These are phyloP conservation scores for Kondoa malvinella DNA, from an alignment of 768 basidiomycete species.

Conservation along the genomic window DNA sequence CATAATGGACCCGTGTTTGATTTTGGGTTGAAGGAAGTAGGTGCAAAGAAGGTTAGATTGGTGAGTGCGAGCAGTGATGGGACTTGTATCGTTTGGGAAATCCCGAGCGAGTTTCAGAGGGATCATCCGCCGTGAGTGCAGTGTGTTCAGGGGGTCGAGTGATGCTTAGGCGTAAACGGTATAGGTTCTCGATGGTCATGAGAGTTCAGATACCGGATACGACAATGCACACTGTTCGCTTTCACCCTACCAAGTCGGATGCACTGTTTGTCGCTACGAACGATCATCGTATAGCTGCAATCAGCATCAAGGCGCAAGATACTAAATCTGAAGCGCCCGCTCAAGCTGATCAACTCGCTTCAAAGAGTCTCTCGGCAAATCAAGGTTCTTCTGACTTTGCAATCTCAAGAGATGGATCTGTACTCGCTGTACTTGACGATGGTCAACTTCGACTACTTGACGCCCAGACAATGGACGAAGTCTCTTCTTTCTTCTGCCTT, in stretches of 20 bases:
- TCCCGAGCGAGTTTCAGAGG: neutral
- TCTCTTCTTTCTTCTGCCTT: neutral
- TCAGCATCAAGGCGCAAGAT: too few species aligned
- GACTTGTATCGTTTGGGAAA: neutral
- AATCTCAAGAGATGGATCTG: neutral
- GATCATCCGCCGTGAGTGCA: neutral
- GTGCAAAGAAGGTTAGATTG: neutral
- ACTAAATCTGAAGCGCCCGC: too few species aligned
- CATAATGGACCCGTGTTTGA: neutral
- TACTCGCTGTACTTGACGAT: neutral
- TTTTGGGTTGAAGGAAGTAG: neutral
- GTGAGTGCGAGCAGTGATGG: neutral
- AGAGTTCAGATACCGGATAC: too few species aligned
- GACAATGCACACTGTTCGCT: too few species aligned
- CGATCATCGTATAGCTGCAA: too few species aligned
- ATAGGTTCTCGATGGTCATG: too few species aligned
- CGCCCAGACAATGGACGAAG: neutral
- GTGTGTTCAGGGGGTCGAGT: too few species aligned
- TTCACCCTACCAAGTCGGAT: too few species aligned
- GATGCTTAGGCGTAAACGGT: too few species aligned
- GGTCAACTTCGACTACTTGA: neutral
- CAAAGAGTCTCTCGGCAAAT: too few species aligned
- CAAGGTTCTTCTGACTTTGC: neutral
- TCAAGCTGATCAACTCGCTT: too few species aligned
- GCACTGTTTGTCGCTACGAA: too few species aligned